Evolutionary conservation across 2,329 filamentous ascomycete genomes (phyloP).

Genomic region (Gnomoniopsis sp.): DNA sequence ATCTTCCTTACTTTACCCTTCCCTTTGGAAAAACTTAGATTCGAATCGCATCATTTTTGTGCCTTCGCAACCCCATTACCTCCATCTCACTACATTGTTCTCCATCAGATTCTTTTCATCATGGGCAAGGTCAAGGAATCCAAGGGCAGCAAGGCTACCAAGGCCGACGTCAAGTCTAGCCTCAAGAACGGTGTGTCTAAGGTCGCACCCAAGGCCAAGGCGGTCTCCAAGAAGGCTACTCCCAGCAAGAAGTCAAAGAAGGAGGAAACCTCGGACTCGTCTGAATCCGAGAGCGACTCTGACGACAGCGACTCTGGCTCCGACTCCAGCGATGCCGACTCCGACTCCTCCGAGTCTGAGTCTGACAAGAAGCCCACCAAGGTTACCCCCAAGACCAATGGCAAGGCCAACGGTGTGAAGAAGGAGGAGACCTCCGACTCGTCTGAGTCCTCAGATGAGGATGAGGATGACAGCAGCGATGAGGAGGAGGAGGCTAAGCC

Average conservation of each 20-base stretch:
- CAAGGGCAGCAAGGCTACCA: conserved; percentile 45
- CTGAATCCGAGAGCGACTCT: conserved; percentile 30
- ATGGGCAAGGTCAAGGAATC: conserved; percentile 67
- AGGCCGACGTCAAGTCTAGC: conserved; percentile 45
- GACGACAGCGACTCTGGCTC: conserved; percentile 30
- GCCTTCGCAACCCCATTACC: conserved; percentile 4
- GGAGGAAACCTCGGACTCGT: conserved; percentile 29
- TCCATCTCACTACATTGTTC: conserved; percentile 15
- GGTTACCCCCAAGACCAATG: conserved; percentile 27
- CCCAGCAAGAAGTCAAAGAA: conserved; percentile 46
- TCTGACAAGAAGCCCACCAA: conserved; percentile 36
- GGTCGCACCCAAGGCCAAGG: conserved; percentile 61
- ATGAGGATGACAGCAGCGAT: conserved; percentile 27
- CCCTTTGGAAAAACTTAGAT: conserved; percentile 11
- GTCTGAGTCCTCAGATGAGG: conserved; percentile 30
- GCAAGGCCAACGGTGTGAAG: conserved; percentile 28
- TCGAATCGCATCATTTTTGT: background rate
- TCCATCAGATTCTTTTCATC: conserved; percentile 28
- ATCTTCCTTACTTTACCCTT: no score
- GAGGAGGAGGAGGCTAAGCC: conserved; percentile 27
- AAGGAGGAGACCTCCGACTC: conserved; percentile 34
- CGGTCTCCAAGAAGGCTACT: conserved; percentile 47
- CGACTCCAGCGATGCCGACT: conserved; percentile 31
- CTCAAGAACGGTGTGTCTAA: conserved; percentile 70
- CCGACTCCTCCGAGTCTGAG: conserved; percentile 36